These are phyloP conservation scores for Hypoxylon sp. DNA, from an alignment of 2,329 filamentous ascomycete genomes.

Conservation along the genomic window DNA sequence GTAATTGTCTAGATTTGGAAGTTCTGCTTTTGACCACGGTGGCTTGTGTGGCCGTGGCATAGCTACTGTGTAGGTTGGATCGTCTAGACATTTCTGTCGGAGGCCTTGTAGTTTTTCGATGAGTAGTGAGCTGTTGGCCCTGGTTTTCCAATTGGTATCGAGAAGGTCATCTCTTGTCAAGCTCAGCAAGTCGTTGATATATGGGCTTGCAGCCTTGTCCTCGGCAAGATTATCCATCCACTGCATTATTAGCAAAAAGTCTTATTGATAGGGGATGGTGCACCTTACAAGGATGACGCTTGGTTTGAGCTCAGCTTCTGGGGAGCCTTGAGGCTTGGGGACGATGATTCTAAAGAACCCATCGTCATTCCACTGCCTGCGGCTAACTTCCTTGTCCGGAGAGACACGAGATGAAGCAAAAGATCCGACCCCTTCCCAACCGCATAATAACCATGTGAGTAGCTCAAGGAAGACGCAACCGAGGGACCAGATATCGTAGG, in stretches of 20 bases:
- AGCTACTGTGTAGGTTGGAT: slow-evolving; percentile 17
- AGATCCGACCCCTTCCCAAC: slow-evolving; percentile 21
- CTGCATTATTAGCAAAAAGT: slow-evolving; percentile 8
- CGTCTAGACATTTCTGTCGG: slow-evolving; percentile 16
- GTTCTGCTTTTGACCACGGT: slow-evolving; percentile 8
- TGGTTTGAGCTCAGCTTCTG: slow-evolving; percentile 3
- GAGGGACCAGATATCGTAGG: slow-evolving; percentile 23
- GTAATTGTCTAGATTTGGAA: slow-evolving; percentile 1
- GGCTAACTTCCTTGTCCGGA: neutral
- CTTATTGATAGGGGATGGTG: neutral
- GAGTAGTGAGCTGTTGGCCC: slow-evolving; percentile 35
- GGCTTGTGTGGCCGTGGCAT: slow-evolving; percentile 18
- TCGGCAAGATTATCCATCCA: slow-evolving; percentile 3
- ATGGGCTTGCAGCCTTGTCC: slow-evolving; percentile 1
- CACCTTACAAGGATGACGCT: slow-evolving; percentile 11
- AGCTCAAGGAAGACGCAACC: slow-evolving; percentile 22
- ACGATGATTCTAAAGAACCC: slow-evolving; percentile 5
- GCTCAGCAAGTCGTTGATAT: slow-evolving; percentile 7
- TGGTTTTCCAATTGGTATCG: slow-evolving; percentile 35
- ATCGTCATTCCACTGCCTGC: neutral
- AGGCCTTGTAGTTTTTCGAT: slow-evolving; percentile 17
- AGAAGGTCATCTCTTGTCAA: slow-evolving; percentile 14
- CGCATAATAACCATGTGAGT: slow-evolving; percentile 17
- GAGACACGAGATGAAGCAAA: slow-evolving; percentile 13
- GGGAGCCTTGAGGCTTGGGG: neutral